Evolutionary conservation across 73 alveolate species (phyloP).

Genomic region (Stentor coeruleus): DNA sequence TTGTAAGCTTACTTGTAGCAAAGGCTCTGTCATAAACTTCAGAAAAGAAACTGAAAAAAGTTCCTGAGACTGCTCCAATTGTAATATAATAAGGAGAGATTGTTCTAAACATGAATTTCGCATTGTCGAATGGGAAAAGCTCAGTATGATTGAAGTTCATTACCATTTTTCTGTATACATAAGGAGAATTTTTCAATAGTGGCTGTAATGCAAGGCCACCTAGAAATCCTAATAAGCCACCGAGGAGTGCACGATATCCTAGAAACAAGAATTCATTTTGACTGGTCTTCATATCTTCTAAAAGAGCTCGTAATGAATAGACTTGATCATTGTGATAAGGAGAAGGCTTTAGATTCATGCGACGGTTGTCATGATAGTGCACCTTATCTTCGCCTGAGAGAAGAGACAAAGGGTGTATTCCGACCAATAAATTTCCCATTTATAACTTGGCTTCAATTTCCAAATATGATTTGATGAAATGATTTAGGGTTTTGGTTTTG

Average conservation of each 20-base stretch:
- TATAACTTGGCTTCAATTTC: too few species aligned
- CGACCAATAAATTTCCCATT: slow-evolving; percentile 1
- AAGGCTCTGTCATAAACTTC: not conserved
- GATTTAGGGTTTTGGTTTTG: too few species aligned
- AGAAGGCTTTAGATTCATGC: not conserved
- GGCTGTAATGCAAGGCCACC: not conserved
- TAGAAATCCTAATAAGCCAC: not conserved
- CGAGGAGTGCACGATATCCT: not conserved
- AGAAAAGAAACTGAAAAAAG: not conserved
- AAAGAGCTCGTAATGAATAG: not conserved
- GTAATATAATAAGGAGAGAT: not conserved
- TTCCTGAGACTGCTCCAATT: not conserved
- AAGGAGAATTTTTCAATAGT: not conserved
- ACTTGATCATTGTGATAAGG: not conserved
- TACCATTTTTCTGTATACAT: not conserved
- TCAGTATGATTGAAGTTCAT: not conserved
- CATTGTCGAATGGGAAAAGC: not conserved
- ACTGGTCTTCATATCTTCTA: not conserved
- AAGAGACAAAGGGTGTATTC: not conserved
- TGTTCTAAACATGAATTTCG: not conserved
- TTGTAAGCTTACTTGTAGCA: too few species aligned
- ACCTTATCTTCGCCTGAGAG: not conserved
- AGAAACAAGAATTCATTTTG: not conserved
- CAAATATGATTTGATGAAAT: too few species aligned
- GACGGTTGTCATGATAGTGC: not conserved